phyloP scores from a whole-genome alignment of 768 basidiomycete species.

The Russula foetens region DNA sequence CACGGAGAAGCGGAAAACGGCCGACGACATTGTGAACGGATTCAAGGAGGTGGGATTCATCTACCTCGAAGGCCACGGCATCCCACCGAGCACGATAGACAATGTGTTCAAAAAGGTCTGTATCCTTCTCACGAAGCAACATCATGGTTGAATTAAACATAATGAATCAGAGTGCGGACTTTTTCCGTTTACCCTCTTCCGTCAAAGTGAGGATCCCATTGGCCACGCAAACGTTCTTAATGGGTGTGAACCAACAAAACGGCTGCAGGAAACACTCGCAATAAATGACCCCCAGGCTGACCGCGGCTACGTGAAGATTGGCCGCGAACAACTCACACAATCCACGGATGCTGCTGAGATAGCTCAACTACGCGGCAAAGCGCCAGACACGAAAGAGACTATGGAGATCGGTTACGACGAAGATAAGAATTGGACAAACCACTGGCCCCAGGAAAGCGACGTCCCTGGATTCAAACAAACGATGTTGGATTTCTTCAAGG shows the following conservation, averaged over 20 bases:
- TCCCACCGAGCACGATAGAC: constrained; percentile 47
- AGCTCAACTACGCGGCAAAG: constrained; percentile 56
- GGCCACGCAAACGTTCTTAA: not conserved
- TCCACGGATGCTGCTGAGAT: constrained; percentile 66
- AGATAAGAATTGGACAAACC: constrained; percentile 70
- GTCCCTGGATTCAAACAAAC: constrained; percentile 61
- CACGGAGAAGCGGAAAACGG: constrained; percentile 52
- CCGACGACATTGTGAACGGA: constrained; percentile 62
- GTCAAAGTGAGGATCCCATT: constrained; percentile 39
- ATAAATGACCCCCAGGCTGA: constrained; percentile 86
- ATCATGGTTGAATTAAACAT: not conserved
- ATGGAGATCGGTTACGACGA: constrained; percentile 89
- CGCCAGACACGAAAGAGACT: constrained; percentile 77
- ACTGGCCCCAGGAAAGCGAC: constrained; percentile 62
- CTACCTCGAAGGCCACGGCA: constrained; percentile 69
- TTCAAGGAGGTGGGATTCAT: constrained; percentile 79
- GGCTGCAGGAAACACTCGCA: constrained; percentile 45
- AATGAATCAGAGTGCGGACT: constrained; percentile 58
- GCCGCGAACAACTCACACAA: constrained; percentile 77
- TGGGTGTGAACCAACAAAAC: not conserved
- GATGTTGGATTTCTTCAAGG: constrained; percentile 72
- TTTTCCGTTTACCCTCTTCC: constrained; percentile 59
- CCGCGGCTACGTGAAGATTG: constrained; percentile 73
- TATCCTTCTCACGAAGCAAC: not conserved
- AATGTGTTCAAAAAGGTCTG: constrained; percentile 58